Evolutionary conservation across 2,329 filamentous ascomycete genomes (phyloP), one percentile per base, ranked within the genome.

Genomic region (Pestalotiopsis sp.): DNA sequence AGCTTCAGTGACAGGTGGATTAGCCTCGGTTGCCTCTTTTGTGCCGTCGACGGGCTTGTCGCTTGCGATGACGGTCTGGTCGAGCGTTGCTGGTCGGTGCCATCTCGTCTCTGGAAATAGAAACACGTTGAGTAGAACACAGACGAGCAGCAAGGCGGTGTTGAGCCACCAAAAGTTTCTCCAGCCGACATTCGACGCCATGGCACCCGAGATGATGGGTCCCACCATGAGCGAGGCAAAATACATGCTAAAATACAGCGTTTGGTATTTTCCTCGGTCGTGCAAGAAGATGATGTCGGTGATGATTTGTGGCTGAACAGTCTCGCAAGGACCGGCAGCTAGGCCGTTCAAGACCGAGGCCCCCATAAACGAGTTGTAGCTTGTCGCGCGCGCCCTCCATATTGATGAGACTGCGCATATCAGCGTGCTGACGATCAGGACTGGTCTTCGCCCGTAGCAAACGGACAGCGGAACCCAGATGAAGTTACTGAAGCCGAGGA

Each of bases 161-260:
- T 91, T 90, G 71, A 91, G 81, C 89, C 89, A 91, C 87, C 88
- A 91, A 76, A 91, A 91, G 73, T 81, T 88, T 31, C 87, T 81
- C 86, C 87, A 90, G 62, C 88, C 88, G 4, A 85, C 76, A 45
- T 86, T 83, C 58, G 86, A 80, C 1, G 88, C 84, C 88, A 92
- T 91, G 0, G 86, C 79, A 1, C 90, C 90, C 1, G 87, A 57
- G 31, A 70, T 66, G 58, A 76, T 70, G 20, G 65, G 65, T 9
- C 65, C 65, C 13, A 85, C 84, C 87, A 89, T 90, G 27, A 91
- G 79, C 12, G 85, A 85, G 2, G 87, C 89, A 81, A 91, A 90
- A 76, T 91, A 91, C 13, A 85, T 81, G 0, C 85, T 85, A 79
- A 89, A 91, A 75, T 91, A 91, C 0, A 81, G 71, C 14, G 79